Evolutionary conservation across 2,329 filamentous ascomycete genomes (phyloP).

Genomic region (Cytospora piceae): DNA sequence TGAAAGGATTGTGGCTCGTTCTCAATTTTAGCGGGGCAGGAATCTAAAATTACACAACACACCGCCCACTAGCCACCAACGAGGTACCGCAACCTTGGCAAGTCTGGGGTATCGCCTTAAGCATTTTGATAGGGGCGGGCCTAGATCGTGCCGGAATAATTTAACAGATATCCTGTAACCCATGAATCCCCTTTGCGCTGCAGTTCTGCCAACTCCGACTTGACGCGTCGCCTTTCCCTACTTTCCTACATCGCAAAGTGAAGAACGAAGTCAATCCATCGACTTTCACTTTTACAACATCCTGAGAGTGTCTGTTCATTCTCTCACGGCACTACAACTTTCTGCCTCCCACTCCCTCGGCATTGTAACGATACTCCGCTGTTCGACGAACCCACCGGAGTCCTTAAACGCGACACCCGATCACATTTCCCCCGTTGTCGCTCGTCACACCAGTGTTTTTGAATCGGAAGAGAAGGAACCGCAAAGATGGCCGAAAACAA

Average conservation of each 20-base stretch:
- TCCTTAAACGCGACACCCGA: constrained; percentile 3
- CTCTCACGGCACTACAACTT: not conserved
- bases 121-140: not conserved
- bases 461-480: constrained; percentile 13
- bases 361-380: not conserved
- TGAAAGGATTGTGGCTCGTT: constrained; percentile 6
- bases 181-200: constrained; percentile 19
- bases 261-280: constrained; percentile 12
- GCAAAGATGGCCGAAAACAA: constrained; percentile 74
- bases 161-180: constrained; percentile 24
- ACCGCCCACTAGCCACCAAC: constrained; percentile 15
- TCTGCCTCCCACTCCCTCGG: not conserved
- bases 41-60: constrained; percentile 20
- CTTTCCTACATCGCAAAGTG: not conserved
- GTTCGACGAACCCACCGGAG: constrained; percentile 12
- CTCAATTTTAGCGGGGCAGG: constrained; percentile 5
- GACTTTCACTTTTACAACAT: not conserved
- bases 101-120: constrained; percentile 1
- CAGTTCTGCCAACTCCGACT: not conserved
- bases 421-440: not conserved
- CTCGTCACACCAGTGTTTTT: constrained; percentile 10
- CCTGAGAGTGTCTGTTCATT: constrained; percentile 5
- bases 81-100: not conserved
- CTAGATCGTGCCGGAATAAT: constrained; percentile 15
- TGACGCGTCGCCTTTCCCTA: constrained; percentile 18